A percentile compares a stretch with the other conserved stretches of the same genome.
Evolutionary conservation across 176 grass and related monocot genomes (phyloP).

Genomic region (Cenchrus purpureus): DNA sequence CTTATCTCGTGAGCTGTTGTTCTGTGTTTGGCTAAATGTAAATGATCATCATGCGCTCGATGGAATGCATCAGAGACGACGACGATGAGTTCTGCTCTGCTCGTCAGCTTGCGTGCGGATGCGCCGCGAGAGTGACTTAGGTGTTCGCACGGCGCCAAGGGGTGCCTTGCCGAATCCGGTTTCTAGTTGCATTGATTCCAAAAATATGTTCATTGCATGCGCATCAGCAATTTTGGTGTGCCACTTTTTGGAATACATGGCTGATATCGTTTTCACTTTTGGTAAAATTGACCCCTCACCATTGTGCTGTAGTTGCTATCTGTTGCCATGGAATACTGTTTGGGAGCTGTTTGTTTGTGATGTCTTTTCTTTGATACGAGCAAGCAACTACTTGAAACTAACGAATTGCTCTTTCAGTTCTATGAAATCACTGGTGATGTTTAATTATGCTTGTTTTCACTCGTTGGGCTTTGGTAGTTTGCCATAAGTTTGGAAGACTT

Average conservation of each 20-base stretch:
- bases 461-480: background rate
- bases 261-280: background rate
- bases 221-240: background rate
- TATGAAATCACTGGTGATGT: background rate
- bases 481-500: background rate
- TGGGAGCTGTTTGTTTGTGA: background rate
- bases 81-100: background rate
- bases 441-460: background rate
- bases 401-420: background rate
- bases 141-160: background rate
- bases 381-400: background rate
- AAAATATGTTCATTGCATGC: background rate
- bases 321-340: background rate
- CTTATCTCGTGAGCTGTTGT: background rate
- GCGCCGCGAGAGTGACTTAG: background rate
- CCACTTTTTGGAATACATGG: background rate
- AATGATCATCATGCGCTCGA: constrained; percentile 10
- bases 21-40: background rate
- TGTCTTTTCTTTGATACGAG: background rate
- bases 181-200: background rate
- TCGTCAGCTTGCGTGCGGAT: background rate
- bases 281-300: background rate
- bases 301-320: background rate
- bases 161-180: background rate
- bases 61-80: background rate